These are phyloP conservation scores for Favolaschia claudopus DNA, from an alignment of 768 basidiomycete species.

Conservation along the genomic window DNA sequence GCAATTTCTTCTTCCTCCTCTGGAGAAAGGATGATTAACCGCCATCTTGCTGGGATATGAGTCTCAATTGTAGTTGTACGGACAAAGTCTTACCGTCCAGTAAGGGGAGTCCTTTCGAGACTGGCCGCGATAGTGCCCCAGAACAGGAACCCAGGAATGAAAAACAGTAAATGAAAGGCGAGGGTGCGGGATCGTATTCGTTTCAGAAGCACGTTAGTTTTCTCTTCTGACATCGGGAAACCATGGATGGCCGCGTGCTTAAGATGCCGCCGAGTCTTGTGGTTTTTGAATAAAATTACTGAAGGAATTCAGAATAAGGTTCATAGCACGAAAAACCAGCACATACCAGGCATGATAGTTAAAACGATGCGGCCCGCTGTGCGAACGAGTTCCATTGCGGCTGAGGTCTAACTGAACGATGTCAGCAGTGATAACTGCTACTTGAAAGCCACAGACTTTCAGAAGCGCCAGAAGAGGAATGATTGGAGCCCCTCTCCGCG, in stretches of 20 bases:
- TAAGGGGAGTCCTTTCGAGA: conserved; percentile 80
- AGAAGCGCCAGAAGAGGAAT: conserved; percentile 67
- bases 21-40: conserved; percentile 88
- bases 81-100: conserved; percentile 70
- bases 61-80: not conserved
- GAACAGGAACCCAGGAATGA: conserved; percentile 68
- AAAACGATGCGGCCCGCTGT: conserved; percentile 76
- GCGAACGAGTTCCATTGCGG: conserved; percentile 73
- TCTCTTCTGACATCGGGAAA: conserved; percentile 60
- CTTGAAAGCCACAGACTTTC: conserved; percentile 47
- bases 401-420: conserved; percentile 63
- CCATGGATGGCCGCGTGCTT: conserved; percentile 59
- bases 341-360: conserved; percentile 67
- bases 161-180: conserved; percentile 61
- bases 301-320: not conserved
- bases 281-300: conserved; percentile 66
- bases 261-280: conserved; percentile 58
- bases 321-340: not conserved
- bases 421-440: not conserved
- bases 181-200: conserved; percentile 57
- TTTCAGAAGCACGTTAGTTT: conserved; percentile 54
- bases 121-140: conserved; percentile 77
- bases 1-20: conserved; percentile 93
- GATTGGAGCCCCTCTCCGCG: conserved; percentile 44
- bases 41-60: conserved; percentile 62